Base-by-base conservation (phyloP, 2,329 filamentous ascomycete species). In the Pseudogymnoascus sp. region DNA sequence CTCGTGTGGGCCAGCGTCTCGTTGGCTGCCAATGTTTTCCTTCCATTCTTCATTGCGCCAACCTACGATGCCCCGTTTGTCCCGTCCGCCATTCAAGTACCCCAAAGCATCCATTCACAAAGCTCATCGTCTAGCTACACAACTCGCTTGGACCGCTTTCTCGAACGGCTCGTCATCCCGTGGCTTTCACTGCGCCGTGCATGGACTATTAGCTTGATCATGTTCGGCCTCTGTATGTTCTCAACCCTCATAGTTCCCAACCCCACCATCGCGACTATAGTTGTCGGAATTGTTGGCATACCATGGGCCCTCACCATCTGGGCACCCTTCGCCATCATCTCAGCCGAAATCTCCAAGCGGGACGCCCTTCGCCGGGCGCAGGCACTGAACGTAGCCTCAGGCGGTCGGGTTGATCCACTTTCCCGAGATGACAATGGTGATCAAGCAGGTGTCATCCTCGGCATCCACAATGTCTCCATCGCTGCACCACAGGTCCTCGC, bases 301-400 rank as follows among this genome's bases (percentile, higher is more conserved):
- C 91, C 90, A 1, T 97, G 93, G 93, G 91, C 92, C 20, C 78
- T 97, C 69, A 91, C 91, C 1, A 83, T 95, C 25, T 97, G 93
- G 93, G 93, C 92, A 0, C 93, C 93, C 0, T 97, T 93, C 77
- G 92, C 93, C 38, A 89, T 97, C 67, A 97, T 97, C 71, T 91
- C 90, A 50, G 90, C 90, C 4, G 93, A 97, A 73, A 92, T 97
- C 64, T 89, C 88, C 63, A 89, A 87, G 63, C 86, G 91, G 5
- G 90, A 96, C 70, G 85, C 87, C 25, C 81, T 86, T 57, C 78
- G 81, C 59, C 79, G 84, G 20, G 6, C 74, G 73, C 3, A 70
- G 71, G 4, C 72, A 71, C 34, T 67, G 69, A n/a, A 35, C 74
- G 76, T 28, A 73, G 71, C 7, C 70, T 73, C 43, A 65, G 75